These are phyloP conservation scores for Aureobasidium sp. DNA, from an alignment of 2,329 filamentous ascomycete species.

Conservation along the genomic window DNA sequence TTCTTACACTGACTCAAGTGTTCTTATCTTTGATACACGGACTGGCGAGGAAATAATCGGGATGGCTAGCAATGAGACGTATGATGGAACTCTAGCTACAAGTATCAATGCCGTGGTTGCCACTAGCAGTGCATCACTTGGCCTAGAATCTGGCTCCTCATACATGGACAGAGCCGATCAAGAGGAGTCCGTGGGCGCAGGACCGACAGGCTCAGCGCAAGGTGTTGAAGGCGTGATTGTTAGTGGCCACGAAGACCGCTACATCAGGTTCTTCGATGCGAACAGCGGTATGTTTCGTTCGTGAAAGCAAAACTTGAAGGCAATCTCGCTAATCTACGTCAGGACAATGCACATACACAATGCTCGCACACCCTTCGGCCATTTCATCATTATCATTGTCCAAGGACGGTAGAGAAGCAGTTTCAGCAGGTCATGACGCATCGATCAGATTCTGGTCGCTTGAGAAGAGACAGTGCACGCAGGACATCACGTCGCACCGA, in stretches of 20 bases:
- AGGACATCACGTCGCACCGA: constrained; percentile 88
- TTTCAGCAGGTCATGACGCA: constrained; percentile 92
- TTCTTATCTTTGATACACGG: constrained; percentile 85
- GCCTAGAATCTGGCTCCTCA: constrained; percentile 65
- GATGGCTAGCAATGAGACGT: constrained; percentile 93
- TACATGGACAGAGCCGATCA: constrained; percentile 58
- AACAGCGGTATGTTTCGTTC: constrained; percentile 74
- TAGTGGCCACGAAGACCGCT: constrained; percentile 92
- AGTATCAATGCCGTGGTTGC: constrained; percentile 88
- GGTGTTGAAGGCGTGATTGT: constrained; percentile 86
- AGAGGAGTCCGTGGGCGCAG: constrained; percentile 67
- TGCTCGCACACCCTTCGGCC: constrained; percentile 90
- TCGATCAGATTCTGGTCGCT: constrained; percentile 95
- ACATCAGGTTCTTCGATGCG: constrained; percentile 94
- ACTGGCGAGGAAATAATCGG: constrained; percentile 84
- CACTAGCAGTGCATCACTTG: constrained; percentile 55
- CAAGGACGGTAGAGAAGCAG: constrained; percentile 86
- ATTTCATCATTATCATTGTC: constrained; percentile 89
- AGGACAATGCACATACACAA: constrained; percentile 99
- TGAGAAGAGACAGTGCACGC: constrained; percentile 89
- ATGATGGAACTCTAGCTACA: constrained; percentile 75
- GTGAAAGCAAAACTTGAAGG: background rate
- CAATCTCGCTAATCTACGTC: background rate
- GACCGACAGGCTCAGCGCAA: constrained; percentile 72
- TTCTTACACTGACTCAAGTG: constrained; percentile 81